Evolutionary conservation across 345 rosid species (phyloP).

Genomic region (Sisymbrium altissimum): DNA sequence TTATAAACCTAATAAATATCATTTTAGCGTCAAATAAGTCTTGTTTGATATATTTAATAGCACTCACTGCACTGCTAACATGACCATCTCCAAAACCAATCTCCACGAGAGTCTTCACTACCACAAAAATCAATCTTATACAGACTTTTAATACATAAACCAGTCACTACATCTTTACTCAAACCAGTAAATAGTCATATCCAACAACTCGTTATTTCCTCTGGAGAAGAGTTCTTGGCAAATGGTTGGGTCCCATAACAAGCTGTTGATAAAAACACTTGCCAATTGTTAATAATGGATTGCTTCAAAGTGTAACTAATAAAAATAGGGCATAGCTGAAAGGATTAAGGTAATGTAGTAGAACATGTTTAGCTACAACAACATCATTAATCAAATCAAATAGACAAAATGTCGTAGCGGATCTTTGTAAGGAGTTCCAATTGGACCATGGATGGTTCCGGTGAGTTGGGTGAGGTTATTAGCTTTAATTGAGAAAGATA

Average conservation of each 20-base stretch:
- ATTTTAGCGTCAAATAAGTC: conserved; percentile 10
- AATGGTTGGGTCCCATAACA: conserved; percentile 96
- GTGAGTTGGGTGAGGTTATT: conserved; percentile 69
- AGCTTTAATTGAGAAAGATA: conserved; percentile 31
- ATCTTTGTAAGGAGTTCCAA: conserved; percentile 94
- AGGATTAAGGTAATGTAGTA: not conserved
- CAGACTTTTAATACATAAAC: not conserved
- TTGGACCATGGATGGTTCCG: conserved; percentile 85
- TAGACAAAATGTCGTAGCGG: not conserved
- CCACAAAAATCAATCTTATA: conserved; percentile 18
- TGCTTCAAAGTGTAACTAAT: not conserved
- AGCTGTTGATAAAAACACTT: conserved; percentile 84
- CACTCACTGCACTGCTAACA: conserved; percentile 79
- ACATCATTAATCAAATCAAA: conserved; percentile 46
- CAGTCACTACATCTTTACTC: not conserved
- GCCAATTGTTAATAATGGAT: conserved; percentile 40
- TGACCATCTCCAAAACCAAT: conserved; percentile 86
- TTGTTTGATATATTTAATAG: conserved; percentile 41
- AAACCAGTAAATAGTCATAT: not conserved
- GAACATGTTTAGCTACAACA: conserved; percentile 96
- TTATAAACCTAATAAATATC: not conserved
- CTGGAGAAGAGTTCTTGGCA: conserved; percentile 79
- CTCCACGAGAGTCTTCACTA: conserved; percentile 86
- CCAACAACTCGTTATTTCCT: conserved; percentile 63
- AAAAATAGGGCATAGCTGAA: not conserved